phyloP scores from a whole-genome alignment of 345 rosid genomes.

The Gossypium raimondii region DNA sequence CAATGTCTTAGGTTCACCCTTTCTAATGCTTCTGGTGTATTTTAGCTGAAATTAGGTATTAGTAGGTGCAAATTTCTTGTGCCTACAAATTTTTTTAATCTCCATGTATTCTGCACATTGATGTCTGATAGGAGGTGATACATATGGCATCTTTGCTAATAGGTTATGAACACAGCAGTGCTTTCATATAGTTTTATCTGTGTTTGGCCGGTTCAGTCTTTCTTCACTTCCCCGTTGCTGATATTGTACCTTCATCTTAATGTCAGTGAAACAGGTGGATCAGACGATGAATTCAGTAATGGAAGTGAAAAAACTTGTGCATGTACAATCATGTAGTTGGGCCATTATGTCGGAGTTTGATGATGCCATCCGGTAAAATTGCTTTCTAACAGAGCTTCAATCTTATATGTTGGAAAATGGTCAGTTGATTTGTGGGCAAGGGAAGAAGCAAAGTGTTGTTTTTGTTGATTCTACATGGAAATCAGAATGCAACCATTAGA shows the following conservation, averaged over 20 bases:
- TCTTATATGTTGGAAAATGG: conserved; percentile 16
- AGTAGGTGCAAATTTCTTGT: background rate
- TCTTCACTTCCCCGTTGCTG: conserved; percentile 5
- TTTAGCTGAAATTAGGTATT: conserved; percentile 3
- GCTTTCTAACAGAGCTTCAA: conserved; percentile 16
- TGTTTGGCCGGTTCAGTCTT: background rate
- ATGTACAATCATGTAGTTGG: conserved; percentile 56
- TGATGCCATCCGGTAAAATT: conserved; percentile 7
- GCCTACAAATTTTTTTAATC: background rate
- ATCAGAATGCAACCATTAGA: conserved; percentile 8
- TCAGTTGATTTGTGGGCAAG: conserved; percentile 12
- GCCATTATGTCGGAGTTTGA: background rate
- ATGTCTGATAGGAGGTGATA: background rate
- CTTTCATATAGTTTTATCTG: background rate
- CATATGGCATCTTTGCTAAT: background rate
- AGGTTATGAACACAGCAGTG: background rate
- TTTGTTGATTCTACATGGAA: conserved; percentile 6
- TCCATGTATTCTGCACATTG: background rate
- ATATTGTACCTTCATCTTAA: conserved; percentile 12
- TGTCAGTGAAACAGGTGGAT: conserved; percentile 57
- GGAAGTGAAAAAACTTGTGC: conserved; percentile 55
- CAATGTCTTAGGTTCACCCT: background rate
- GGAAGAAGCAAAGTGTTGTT: conserved; percentile 16
- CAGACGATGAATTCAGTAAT: conserved; percentile 54
- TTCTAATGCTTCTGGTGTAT: background rate